Evolutionary conservation across 2,329 filamentous ascomycete species (phyloP).

Genomic region (Colletotrichum navitas): DNA sequence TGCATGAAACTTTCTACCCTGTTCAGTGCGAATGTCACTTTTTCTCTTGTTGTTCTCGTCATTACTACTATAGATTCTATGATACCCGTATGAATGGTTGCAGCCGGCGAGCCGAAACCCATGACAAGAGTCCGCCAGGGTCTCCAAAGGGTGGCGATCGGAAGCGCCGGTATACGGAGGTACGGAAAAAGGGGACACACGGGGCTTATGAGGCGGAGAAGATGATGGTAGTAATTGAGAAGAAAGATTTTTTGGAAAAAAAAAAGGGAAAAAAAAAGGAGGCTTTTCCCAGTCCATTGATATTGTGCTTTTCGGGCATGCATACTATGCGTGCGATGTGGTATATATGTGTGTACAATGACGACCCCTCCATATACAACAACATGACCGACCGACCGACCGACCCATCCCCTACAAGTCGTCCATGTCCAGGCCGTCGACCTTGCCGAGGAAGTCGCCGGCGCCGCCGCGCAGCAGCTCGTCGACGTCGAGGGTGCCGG

Average conservation of each 20-base stretch:
- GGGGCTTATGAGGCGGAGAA: no score
- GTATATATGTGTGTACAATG: neutral
- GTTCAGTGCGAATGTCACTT: neutral
- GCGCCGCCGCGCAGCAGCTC: constrained; percentile 74
- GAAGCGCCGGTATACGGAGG: neutral
- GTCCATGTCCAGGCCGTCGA: constrained; percentile 57
- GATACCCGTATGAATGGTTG: neutral
- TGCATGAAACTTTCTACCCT: neutral
- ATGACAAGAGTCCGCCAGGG: neutral
- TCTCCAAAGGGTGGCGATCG: neutral
- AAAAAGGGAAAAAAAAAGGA: no score
- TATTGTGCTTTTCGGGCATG: constrained; percentile 1
- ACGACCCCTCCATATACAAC: neutral
- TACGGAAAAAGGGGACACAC: neutral
- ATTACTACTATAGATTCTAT: no score
- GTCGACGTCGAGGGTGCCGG: constrained; percentile 86
- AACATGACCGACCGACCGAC: neutral
- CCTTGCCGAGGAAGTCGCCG: constrained; percentile 74
- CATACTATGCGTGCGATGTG: neutral
- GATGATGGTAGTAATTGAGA: neutral
- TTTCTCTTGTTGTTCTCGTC: neutral
- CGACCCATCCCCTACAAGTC: constrained; percentile 44
- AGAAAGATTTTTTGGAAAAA: neutral
- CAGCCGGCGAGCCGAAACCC: neutral
- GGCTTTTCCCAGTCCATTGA: neutral